Evolutionary conservation across 257 asterid species (phyloP), one percentile per base, ranked within the genome.

Genomic region (Cinchona pubescens): DNA sequence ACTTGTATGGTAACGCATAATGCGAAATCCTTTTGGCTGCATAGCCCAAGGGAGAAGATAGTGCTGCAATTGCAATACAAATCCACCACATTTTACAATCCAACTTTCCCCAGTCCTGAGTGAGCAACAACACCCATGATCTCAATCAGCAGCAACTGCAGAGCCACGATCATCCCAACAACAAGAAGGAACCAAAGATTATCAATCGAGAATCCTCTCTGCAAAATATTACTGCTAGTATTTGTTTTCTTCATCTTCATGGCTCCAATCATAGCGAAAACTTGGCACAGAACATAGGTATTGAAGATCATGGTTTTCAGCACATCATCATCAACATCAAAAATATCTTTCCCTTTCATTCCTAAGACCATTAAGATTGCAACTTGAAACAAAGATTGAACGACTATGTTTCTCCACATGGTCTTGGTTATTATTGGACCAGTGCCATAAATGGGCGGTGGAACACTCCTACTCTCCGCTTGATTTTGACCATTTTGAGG

Each of bases 261-360:
- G 63, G 72, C 67, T 11, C 73, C 49, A 45, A 87, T 70, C 86
- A 87, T 46, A 21, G 38, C 30, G 75, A 81, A 83, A 65, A 83
- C 83, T 29, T 87, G 91, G 70, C 80, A 85, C 34, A 87, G 19
- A 1, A 74, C 82, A n/a, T 77, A 87, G 38, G 71, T 73, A 55
- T 79, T 73, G 76, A 81, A 85, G 30, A 81, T 65, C 81, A 81
- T 71, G 42, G 84, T 58, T 7, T 35, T 38, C 30, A 84, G 8
- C 19, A 49, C 75, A 9, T 25, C 61, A 51, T 78, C 84, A 12
- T 73, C 71, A 11, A 55, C 23, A 25, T 46, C 38, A 45, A 82
- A 37, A 72, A 75, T 15, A 6, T 48, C 35, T 51, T 74, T 74
- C 0, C 87, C 90, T 63, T 79, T 83, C 69, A 66, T 9, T 53